Evolutionary conservation across 768 basidiomycete species (phyloP), one percentile per base, ranked within the genome.

Genomic region (Boletales sp.): DNA sequence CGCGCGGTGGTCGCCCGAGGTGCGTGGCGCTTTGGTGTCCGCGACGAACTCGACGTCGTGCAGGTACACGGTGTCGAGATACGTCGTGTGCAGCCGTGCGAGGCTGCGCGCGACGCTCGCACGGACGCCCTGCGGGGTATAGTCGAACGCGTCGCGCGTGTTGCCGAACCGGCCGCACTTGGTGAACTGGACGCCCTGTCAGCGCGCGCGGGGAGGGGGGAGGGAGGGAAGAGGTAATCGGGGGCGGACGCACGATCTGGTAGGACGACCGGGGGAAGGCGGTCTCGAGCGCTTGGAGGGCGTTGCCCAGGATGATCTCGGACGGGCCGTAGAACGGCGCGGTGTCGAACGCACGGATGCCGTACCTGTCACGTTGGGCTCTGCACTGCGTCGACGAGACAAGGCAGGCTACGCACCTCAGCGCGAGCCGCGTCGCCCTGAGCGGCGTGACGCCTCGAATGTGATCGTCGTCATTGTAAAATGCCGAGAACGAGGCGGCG

Each of bases 31-130:
- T 37, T 84, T 71, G 34, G 70, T 64, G 3, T 81, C 75, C 36
- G 77, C 77, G 12, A 93, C 79, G 56, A 83, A 90, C 71, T 94
- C 92, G 42, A 88, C 79, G 62, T 94, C 92, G 61, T 94, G 92
- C 30, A 92, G 69, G 61, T 87, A 92, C 1, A 92, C 87, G 0
- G 74, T 72, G 57, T 94, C 92, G 33, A 94, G 74, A n/a, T 93
- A 91, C 50, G 74, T 67, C 11, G 91, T 93, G 44, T 84, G 78
- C 49, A 94, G 60, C 18, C 90, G 81, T 38, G 73, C 68, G 31
- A 92, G 70, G 58, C 87, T 89, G 50, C 79, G 80, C 42, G 73
- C 65, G 15, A 94, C 78, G 54, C 84, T 86, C 18, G 75, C 72
- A 15, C 85, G 81, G 47, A 94, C 80, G 33, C 76, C 80, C 6